These are phyloP conservation scores for Coleophoma crateriformis DNA, from an alignment of 2,329 filamentous ascomycete genomes.

Conservation along the genomic window DNA sequence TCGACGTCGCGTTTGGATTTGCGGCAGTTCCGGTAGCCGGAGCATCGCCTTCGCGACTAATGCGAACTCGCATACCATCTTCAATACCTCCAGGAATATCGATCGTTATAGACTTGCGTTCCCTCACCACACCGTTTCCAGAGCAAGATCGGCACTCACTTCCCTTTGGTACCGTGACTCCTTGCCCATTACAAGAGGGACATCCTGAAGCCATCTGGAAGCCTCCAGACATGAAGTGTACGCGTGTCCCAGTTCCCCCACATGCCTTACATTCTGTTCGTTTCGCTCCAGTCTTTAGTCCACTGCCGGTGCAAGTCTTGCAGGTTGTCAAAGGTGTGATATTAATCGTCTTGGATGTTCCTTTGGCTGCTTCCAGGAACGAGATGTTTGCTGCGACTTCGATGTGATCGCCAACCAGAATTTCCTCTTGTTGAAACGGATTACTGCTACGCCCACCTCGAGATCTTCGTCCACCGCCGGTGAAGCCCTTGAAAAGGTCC, in stretches of 20 bases:
- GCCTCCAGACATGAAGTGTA: constrained; percentile 85
- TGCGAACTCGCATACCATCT: constrained; percentile 86
- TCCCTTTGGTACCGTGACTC: constrained; percentile 69
- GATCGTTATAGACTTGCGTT: constrained; percentile 76
- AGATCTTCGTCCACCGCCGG: constrained; percentile 42
- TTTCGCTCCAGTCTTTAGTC: constrained; percentile 76
- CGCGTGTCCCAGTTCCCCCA: constrained; percentile 77
- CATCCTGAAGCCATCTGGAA: constrained; percentile 97
- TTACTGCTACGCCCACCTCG: constrained; percentile 46
- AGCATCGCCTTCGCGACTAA: constrained; percentile 83
- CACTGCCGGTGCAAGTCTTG: constrained; percentile 75
- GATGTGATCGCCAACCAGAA: constrained; percentile 91
- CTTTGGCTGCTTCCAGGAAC: constrained; percentile 95
- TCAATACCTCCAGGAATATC: constrained; percentile 95
- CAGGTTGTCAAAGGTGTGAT: constrained; percentile 80
- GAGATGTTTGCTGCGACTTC: constrained; percentile 90
- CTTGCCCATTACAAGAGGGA: constrained; percentile 71
- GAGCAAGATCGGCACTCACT: constrained; percentile 75
- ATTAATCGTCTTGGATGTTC: constrained; percentile 78
- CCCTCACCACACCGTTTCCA: constrained; percentile 79
- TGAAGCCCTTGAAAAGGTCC: constrained; percentile 85
- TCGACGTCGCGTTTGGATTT: constrained; percentile 56
- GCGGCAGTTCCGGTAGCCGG: constrained; percentile 68
- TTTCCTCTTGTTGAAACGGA: constrained; percentile 70
- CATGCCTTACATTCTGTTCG: constrained; percentile 71